These are phyloP conservation scores for Cordyceps farinosa DNA, from an alignment of 2,329 filamentous ascomycete species.

Conservation along the genomic window DNA sequence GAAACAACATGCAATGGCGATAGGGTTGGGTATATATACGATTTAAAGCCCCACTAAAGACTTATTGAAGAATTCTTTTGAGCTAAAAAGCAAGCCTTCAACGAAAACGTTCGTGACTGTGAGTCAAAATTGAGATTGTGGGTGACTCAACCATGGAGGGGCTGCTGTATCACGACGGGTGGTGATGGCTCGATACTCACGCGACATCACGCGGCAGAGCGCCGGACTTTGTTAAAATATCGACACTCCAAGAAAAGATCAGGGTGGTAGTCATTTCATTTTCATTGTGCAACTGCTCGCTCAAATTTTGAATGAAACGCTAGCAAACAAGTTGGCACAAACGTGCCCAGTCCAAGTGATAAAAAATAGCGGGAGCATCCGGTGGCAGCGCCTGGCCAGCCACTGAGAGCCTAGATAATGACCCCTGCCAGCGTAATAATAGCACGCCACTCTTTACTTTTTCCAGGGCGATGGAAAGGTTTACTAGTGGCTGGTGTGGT, in stretches of 20 bases:
- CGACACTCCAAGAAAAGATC: too few relatives aligned
- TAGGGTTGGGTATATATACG: not conserved
- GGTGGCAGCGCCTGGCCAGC: conserved; percentile 7
- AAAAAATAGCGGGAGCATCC: conserved; percentile 15
- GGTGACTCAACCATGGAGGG: conserved; percentile 12
- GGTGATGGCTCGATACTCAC: conserved; percentile 1
- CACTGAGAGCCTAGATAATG: conserved; percentile 14
- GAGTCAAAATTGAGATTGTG: conserved; percentile 6
- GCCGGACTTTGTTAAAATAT: too few relatives aligned
- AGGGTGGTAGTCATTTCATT: not conserved
- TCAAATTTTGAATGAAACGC: not conserved
- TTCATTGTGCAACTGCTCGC: not conserved
- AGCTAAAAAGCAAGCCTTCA: not conserved
- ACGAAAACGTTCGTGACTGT: not conserved
- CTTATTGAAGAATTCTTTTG: not conserved
- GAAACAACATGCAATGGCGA: not conserved
- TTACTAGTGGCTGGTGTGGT: conserved; percentile 4
- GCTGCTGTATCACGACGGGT: not conserved
- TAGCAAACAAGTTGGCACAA: not conserved
- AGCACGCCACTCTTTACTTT: not conserved
- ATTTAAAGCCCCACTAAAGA: not conserved
- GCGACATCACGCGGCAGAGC: not conserved
- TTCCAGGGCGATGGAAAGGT: not conserved
- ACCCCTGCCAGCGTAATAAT: conserved; percentile 13
- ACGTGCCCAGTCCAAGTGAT: not conserved